Evolutionary conservation across 805 yeast genomes (phyloP).

Genomic region (Starmerella ratchasimensis): DNA sequence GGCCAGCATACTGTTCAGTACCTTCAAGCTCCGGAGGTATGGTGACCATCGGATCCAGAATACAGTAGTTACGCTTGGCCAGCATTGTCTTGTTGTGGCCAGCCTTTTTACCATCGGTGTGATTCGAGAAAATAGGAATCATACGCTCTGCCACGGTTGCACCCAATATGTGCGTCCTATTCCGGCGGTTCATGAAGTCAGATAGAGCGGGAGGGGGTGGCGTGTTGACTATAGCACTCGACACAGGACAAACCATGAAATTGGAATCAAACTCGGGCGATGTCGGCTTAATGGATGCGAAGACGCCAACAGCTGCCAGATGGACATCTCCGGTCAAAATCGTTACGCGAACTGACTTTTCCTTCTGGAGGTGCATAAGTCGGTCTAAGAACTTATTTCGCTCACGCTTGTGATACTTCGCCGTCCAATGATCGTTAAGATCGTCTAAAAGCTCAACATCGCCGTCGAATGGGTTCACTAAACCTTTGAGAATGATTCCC

Average conservation of each 20-base stretch:
- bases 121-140: slow-evolving; percentile 52
- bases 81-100: slow-evolving; percentile 39
- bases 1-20: slow-evolving; percentile 12
- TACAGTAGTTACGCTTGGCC: slow-evolving; percentile 45
- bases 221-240: slow-evolving; percentile 81
- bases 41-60: slow-evolving; percentile 25
- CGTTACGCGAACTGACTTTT: slow-evolving; percentile 57
- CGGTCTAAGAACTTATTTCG: slow-evolving; percentile 54
- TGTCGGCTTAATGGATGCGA: slow-evolving; percentile 41
- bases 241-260: slow-evolving; percentile 66
- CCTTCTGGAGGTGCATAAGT: slow-evolving; percentile 53
- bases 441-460: slow-evolving; percentile 84
- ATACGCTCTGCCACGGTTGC: slow-evolving; percentile 60
- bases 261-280: slow-evolving; percentile 59
- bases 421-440: slow-evolving; percentile 94
- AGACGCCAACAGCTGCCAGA: slow-evolving; percentile 68
- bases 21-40: slow-evolving; percentile 3
- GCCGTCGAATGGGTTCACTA: slow-evolving; percentile 87
- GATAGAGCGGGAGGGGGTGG: slow-evolving; percentile 92
- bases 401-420: slow-evolving; percentile 71
- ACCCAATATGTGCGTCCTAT: slow-evolving; percentile 55
- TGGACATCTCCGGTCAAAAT: slow-evolving; percentile 91
- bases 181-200: slow-evolving; percentile 49
- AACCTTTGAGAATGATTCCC: slow-evolving; percentile 43
- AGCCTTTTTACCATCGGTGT: slow-evolving; percentile 38